Conservation (phyloP, 2,329 filamentous ascomycete genomes). For the Albophoma yamanashiensis region DNA sequence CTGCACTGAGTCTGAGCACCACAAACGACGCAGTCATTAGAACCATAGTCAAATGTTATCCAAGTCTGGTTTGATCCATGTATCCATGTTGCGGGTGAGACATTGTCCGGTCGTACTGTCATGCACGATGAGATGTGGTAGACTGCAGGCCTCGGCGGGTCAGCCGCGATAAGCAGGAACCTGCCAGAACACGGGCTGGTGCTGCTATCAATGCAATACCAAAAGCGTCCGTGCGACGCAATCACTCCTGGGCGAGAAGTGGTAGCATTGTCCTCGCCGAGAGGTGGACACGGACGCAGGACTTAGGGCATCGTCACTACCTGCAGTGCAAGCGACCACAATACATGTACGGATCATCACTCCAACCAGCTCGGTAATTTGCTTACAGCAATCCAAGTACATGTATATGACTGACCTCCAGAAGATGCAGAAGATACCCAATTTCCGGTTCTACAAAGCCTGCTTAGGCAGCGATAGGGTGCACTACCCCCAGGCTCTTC, state of each 20-base stretch:
- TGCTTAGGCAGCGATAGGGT: background rate
- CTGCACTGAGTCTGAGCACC: background rate
- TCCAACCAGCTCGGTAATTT: background rate
- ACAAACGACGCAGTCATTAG: background rate
- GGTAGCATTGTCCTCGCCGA: background rate
- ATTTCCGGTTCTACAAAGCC: background rate
- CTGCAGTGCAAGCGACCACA: background rate
- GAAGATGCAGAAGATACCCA: background rate
- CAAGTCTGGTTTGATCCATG: background rate
- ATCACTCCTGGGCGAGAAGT: background rate
- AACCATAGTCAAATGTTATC: background rate
- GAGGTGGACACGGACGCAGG: background rate
- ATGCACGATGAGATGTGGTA: background rate
- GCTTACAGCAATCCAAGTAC: background rate
- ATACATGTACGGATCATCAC: too few relatives aligned
- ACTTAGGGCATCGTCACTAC: background rate
- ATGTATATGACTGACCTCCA: background rate
- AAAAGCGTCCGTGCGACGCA: background rate
- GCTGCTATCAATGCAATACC: background rate
- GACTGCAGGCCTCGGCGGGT: background rate
- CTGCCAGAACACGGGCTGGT: background rate
- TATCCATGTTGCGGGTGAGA: background rate
- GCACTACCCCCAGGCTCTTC: background rate
- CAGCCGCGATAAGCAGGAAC: background rate
- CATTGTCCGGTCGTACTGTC: background rate